A percentile compares a stretch with the other conserved stretches of the same genome.
Evolutionary conservation across 1,139 yeast genomes (phyloP).

Genomic region (Suhomyces anneliseae): DNA sequence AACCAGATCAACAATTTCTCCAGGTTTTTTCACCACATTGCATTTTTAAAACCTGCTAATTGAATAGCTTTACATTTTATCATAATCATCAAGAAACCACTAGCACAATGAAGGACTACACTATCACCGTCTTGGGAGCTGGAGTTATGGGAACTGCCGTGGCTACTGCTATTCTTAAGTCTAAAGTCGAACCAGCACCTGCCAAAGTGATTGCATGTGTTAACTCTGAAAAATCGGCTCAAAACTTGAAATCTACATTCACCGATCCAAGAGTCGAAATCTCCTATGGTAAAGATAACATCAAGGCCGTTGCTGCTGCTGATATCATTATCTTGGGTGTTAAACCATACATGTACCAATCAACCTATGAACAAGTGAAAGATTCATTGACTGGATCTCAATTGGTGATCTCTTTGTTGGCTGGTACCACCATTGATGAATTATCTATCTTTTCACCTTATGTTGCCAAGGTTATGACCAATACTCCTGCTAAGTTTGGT

Average conservation of each 20-base stretch:
- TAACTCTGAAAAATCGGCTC: slow-evolving; percentile 52
- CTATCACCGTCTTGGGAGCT: slow-evolving; percentile 82
- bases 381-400: slow-evolving; percentile 51
- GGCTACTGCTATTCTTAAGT: slow-evolving; percentile 65
- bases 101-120: slow-evolving; percentile 56
- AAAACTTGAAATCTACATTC: slow-evolving; percentile 41
- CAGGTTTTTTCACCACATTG: too few relatives aligned
- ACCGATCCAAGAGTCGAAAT: slow-evolving; percentile 45
- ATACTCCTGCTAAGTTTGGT: slow-evolving; percentile 92
- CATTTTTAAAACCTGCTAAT: too few relatives aligned
- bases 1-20: too few relatives aligned
- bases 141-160: slow-evolving; percentile 99
- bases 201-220: slow-evolving; percentile 75
- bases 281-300: slow-evolving; percentile 53
- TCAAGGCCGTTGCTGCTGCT: slow-evolving; percentile 58
- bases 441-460: slow-evolving; percentile 52
- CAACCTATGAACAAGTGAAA: slow-evolving; percentile 50
- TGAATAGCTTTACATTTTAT: too few relatives aligned
- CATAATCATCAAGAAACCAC: too few relatives aligned
- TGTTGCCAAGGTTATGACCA: slow-evolving; percentile 95
- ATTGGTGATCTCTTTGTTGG: slow-evolving; percentile 78
- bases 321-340: slow-evolving; percentile 79
- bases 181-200: slow-evolving; percentile 61
- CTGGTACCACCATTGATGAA: slow-evolving; percentile 86
- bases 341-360: slow-evolving; percentile 77